Conservation (phyloP, 1,284 basidiomycete genomes). For the Naganishia sp. region DNA sequence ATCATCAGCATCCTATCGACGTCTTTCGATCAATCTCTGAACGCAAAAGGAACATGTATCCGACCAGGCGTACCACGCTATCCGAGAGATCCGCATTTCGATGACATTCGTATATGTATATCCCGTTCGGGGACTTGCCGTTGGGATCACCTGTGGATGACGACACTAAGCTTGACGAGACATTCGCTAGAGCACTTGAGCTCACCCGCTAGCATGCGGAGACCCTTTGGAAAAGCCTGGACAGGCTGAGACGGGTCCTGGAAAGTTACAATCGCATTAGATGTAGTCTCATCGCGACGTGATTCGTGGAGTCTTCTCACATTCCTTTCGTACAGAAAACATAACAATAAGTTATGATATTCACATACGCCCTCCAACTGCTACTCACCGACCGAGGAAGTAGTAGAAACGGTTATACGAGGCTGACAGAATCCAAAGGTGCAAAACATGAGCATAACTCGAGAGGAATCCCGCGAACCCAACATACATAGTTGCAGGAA, state of each 20-base stretch:
- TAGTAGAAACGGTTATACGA: slow-evolving; percentile 46
- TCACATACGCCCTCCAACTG: too few species aligned
- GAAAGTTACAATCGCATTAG: slow-evolving; percentile 31
- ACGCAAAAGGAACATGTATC: not conserved
- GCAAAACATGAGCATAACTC: not conserved
- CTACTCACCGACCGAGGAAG: slow-evolving; percentile 37
- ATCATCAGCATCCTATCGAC: not conserved
- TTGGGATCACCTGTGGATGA: slow-evolving; percentile 36
- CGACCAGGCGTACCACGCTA: not conserved
- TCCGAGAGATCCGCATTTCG: slow-evolving; percentile 1
- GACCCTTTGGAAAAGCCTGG: slow-evolving; percentile 46
- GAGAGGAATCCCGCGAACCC: not conserved
- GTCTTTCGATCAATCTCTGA: not conserved
- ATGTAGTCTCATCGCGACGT: not conserved
- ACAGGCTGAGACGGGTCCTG: slow-evolving; percentile 7
- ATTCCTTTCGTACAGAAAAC: too few species aligned
- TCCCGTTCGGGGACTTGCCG: slow-evolving; percentile 8
- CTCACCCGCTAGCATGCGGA: slow-evolving; percentile 43
- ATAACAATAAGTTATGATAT: too few species aligned
- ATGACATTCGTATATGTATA: slow-evolving; percentile 9
- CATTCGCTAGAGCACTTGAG: too few species aligned
- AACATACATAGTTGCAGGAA: slow-evolving; percentile 29
- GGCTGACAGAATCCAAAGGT: not conserved
- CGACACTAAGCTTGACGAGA: too few species aligned
- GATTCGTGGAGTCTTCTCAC: too few species aligned